Percentiles rank a stretch among this genome's conserved stretches.
These are phyloP conservation scores for Starmera quercuum DNA, from an alignment of 805 yeast genomes.

Conservation along the genomic window DNA sequence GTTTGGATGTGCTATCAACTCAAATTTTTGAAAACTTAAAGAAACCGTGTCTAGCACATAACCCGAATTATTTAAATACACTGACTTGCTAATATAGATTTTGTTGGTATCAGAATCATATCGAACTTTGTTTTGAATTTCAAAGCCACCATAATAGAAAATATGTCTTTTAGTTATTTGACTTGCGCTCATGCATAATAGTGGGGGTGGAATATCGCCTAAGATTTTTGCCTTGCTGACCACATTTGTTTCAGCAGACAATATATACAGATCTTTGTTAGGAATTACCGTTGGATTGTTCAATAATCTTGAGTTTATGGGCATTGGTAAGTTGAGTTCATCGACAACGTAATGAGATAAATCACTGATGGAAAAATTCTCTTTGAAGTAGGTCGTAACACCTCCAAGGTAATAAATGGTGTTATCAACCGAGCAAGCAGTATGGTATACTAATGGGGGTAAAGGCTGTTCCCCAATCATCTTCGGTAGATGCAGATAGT, in stretches of 20 bases:
- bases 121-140: conserved; percentile 22
- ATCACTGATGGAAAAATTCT: conserved; percentile 22
- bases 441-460: conserved; percentile 37
- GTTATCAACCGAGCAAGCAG: conserved; percentile 30
- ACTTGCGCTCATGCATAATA: conserved; percentile 40
- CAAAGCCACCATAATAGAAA: conserved; percentile 67
- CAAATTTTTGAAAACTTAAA: conserved; percentile 40
- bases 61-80: conserved; percentile 43
- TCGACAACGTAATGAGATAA: conserved; percentile 27
- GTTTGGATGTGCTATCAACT: conserved; percentile 26
- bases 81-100: conserved; percentile 29
- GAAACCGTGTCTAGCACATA: conserved; percentile 52
- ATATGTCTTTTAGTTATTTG: conserved; percentile 48
- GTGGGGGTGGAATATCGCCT: conserved; percentile 44
- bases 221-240: conserved; percentile 23
- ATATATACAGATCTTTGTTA: conserved; percentile 27
- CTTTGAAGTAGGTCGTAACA: conserved; percentile 18
- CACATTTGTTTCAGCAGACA: conserved; percentile 33
- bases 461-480: conserved; percentile 30
- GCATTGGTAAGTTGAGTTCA: conserved; percentile 38
- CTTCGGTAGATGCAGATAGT: conserved; percentile 21
- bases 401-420: conserved; percentile 41
- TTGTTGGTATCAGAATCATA: conserved; percentile 25
- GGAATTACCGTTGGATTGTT: conserved; percentile 34
- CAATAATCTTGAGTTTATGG: conserved; percentile 33